A percentile compares a stretch with the other conserved stretches of the same genome.
Evolutionary conservation across 805 yeast species (phyloP).

Genomic region (Wickerhamomyces strasburgensis): DNA sequence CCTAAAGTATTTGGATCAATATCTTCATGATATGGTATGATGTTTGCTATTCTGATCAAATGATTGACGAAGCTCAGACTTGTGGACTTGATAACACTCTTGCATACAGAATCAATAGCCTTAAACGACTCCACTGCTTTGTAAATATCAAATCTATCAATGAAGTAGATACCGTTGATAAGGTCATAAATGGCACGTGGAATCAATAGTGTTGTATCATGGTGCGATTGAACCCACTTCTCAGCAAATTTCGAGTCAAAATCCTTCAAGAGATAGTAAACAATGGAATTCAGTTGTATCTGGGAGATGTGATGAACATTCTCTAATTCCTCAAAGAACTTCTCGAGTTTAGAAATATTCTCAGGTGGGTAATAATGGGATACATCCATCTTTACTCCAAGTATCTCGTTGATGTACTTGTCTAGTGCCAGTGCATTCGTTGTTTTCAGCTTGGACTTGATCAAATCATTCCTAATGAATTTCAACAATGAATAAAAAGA

Average conservation of each 20-base stretch:
- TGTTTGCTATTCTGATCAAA: slow-evolving; percentile 19
- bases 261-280: slow-evolving; percentile 24
- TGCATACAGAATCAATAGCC: slow-evolving; percentile 3
- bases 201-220: slow-evolving; percentile 1
- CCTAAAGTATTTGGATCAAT: background rate
- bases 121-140: slow-evolving; percentile 14
- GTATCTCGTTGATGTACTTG: slow-evolving; percentile 16
- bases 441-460: slow-evolving; percentile 13
- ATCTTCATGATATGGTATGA: slow-evolving; percentile 20
- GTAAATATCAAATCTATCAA: slow-evolving; percentile 23
- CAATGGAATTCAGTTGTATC: slow-evolving; percentile 11
- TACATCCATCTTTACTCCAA: slow-evolving; percentile 9
- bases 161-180: slow-evolving; percentile 20
- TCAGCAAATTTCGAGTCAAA: slow-evolving; percentile 19
- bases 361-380: slow-evolving; percentile 22
- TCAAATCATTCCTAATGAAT: slow-evolving; percentile 19
- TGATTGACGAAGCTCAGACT: slow-evolving; percentile 16
- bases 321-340: slow-evolving; percentile 11
- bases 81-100: background rate
- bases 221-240: slow-evolving; percentile 5
- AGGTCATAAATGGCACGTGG: slow-evolving; percentile 13
- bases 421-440: slow-evolving; percentile 16
- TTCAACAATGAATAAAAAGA: slow-evolving; percentile 20
- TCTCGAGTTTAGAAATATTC: slow-evolving; percentile 15
- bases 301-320: slow-evolving; percentile 5